Percentiles rank a stretch among this genome's conserved stretches.
phyloP scores from a whole-genome alignment of 2,329 filamentous ascomycete species.

The Colletotrichum magnum region DNA sequence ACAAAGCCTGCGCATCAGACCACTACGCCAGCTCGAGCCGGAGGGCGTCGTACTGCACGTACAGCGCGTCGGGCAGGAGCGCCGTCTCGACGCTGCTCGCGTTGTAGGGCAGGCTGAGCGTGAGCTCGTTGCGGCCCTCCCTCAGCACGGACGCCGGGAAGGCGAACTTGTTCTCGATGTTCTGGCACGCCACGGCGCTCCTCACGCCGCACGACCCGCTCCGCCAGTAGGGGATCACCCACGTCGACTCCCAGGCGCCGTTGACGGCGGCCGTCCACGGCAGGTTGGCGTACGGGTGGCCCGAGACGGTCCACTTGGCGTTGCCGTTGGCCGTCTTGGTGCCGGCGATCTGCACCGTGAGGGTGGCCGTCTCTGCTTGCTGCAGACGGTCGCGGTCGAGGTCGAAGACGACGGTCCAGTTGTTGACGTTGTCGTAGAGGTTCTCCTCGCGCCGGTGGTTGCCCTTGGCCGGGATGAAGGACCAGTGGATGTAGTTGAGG shows the following conservation, averaged over 20 bases:
- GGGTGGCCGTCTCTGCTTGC: constrained; percentile 67
- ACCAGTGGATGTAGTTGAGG: constrained; percentile 77
- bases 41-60: constrained; percentile 77
- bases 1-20: too few relatives aligned
- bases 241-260: constrained; percentile 61
- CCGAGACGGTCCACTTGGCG: constrained; percentile 67
- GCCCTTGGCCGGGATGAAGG: constrained; percentile 70
- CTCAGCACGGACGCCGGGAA: constrained; percentile 66
- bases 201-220: constrained; percentile 71
- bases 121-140: constrained; percentile 68
- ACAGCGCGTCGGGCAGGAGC: constrained; percentile 66
- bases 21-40: constrained; percentile 67
- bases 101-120: constrained; percentile 71
- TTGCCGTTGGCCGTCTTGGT: constrained; percentile 74
- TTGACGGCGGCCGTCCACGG: constrained; percentile 60
- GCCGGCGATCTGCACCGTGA: constrained; percentile 74
- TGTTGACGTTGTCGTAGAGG: constrained; percentile 65
- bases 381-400: constrained; percentile 56
- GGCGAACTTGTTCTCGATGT: constrained; percentile 70
- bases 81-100: constrained; percentile 72
- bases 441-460: constrained; percentile 61
- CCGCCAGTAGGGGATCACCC: constrained; percentile 66
- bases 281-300: constrained; percentile 64
- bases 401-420: constrained; percentile 72
- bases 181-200: constrained; percentile 73